A percentile compares a stretch with the other conserved stretches of the same genome.
These are phyloP conservation scores for Triadica sebifera DNA, from an alignment of 345 rosid genomes.

Conservation along the genomic window DNA sequence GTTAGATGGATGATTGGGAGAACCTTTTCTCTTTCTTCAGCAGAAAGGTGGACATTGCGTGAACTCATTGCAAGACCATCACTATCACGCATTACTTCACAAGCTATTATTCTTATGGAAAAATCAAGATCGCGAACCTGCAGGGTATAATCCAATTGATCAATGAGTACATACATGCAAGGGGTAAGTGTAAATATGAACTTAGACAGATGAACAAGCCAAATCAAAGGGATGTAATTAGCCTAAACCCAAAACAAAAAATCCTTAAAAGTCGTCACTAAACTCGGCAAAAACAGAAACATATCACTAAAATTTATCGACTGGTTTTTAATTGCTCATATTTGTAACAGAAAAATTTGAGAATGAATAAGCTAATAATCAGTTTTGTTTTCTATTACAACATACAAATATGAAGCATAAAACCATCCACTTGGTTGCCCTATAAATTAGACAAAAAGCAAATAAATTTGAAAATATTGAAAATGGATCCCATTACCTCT, in stretches of 20 bases:
- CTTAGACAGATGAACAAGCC: slow-evolving; percentile 1
- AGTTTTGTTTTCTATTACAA: too few species aligned
- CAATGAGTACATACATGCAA: not conserved
- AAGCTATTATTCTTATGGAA: slow-evolving; percentile 60
- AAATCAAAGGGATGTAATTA: not conserved
- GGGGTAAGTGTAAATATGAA: not conserved
- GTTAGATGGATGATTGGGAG: not conserved
- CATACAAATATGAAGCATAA: too few species aligned
- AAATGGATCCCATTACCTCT: not conserved
- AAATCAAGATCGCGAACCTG: slow-evolving; percentile 92
- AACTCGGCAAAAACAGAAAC: not conserved
- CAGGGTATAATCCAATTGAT: slow-evolving; percentile 6
- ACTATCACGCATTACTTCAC: slow-evolving; percentile 60
- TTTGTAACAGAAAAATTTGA: not conserved
- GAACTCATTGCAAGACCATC: slow-evolving; percentile 93
- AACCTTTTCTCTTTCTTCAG: slow-evolving; percentile 67
- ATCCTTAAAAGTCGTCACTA: not conserved
- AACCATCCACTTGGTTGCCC: too few species aligned
- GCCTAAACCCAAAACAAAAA: not conserved
- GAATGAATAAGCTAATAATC: not conserved
- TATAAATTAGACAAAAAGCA: too few species aligned
- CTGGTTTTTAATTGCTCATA: not conserved
- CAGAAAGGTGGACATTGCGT: slow-evolving; percentile 71
- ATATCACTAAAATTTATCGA: not conserved
- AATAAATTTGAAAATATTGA: not conserved